phyloP scores from a whole-genome alignment of 345 rosid species.

The Syzygium jambos region DNA sequence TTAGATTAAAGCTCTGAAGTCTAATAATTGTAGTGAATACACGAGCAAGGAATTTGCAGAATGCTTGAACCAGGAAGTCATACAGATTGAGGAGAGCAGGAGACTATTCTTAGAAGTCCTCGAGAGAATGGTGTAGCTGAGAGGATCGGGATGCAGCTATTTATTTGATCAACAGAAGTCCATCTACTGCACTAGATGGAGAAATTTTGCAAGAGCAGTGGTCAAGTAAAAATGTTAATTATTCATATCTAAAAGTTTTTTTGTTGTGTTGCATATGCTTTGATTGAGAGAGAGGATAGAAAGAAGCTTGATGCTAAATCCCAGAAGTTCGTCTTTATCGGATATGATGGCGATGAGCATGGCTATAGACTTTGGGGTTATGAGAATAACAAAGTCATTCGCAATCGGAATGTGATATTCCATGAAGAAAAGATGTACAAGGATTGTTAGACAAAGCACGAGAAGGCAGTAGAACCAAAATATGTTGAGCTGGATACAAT shows the following conservation, averaged over 20 bases:
- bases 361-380: no score
- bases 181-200: not conserved
- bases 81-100: not conserved
- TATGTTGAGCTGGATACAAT: not conserved
- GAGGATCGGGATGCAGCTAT: not conserved
- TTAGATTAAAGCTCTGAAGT: not conserved
- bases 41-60: not conserved
- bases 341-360: no score
- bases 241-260: not conserved
- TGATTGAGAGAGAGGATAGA: not conserved
- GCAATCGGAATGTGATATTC: no score
- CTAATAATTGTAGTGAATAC: not conserved
- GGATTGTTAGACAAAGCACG: not conserved
- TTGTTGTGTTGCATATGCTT: not conserved
- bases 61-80: not conserved
- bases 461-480: not conserved
- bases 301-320: not conserved
- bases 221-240: not conserved
- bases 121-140: accelerated
- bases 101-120: not conserved
- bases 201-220: not conserved
- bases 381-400: no score
- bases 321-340: no score
- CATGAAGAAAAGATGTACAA: no score
- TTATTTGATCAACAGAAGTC: not conserved